These are phyloP conservation scores for Nyctanthes arbortristis DNA, from an alignment of 257 asterid genomes.

Conservation along the genomic window DNA sequence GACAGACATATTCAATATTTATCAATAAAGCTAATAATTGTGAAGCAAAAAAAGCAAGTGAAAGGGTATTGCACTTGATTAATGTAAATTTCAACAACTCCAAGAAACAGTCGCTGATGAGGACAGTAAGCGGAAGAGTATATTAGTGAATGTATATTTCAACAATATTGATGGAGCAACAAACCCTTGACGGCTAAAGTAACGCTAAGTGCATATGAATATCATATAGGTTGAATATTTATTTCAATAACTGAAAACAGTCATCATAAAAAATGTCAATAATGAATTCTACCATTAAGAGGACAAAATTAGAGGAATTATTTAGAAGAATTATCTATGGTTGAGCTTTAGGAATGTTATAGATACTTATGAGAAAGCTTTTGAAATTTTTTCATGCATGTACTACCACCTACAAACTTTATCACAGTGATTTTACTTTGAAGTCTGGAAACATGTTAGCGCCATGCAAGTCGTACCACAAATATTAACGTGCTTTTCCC, in stretches of 20 bases:
- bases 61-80: not conserved
- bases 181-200: not conserved
- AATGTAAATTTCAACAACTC: not conserved
- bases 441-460: no score
- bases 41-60: no score
- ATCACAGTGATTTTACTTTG: no score
- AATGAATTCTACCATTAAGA: not conserved
- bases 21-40: not conserved
- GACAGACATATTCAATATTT: conserved; percentile 4
- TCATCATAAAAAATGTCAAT: not conserved
- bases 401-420: not conserved
- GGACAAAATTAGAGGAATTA: no score
- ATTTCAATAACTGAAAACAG: not conserved
- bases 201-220: not conserved
- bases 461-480: no score
- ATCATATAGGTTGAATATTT: not conserved
- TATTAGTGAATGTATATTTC: not conserved
- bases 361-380: not conserved
- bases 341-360: not conserved
- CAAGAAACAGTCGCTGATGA: not conserved
- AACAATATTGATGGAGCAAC: not conserved
- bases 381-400: not conserved
- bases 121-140: not conserved
- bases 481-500: no score
- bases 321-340: not conserved